Conservation (phyloP, 1,284 basidiomycete species). For the Phenoliferia sp. region DNA sequence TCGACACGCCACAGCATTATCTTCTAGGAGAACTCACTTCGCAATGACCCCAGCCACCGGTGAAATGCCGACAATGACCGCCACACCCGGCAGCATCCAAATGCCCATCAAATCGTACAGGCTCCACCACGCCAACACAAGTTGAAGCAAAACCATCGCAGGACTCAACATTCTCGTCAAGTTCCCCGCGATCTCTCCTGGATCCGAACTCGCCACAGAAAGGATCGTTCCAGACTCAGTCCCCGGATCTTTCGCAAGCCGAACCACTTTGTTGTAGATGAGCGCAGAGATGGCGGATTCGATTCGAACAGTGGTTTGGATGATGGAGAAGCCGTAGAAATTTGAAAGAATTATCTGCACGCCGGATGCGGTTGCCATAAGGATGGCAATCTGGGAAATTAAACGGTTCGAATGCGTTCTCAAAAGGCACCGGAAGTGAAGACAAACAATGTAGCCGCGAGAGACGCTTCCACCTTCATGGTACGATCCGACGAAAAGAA, state of each 20-base stretch:
- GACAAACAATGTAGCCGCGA: not conserved
- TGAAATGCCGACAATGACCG: not conserved
- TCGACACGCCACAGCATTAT: too few relatives aligned
- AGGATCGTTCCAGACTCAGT: not conserved
- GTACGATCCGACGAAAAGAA: not conserved
- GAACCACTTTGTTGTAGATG: not conserved
- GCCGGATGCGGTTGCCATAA: not conserved
- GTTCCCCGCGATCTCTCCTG: not conserved
- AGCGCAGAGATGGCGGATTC: not conserved
- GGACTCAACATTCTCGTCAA: not conserved
- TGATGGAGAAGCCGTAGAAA: not conserved
- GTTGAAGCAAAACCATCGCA: not conserved
- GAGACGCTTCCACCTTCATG: not conserved
- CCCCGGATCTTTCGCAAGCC: not conserved
- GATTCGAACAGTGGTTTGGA: not conserved
- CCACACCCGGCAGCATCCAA: not conserved
- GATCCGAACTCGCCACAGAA: not conserved
- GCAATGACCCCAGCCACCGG: not conserved
- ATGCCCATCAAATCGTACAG: not conserved
- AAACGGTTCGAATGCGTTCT: not conserved
- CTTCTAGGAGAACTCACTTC: too few relatives aligned
- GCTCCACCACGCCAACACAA: not conserved
- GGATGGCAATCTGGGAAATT: not conserved
- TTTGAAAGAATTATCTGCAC: not conserved
- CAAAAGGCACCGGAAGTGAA: not conserved